A percentile compares a stretch with the other conserved stretches of the same genome.
These are phyloP conservation scores for Penicillium turbatum DNA, from an alignment of 495 filamentous ascomycete species.

Conservation along the genomic window DNA sequence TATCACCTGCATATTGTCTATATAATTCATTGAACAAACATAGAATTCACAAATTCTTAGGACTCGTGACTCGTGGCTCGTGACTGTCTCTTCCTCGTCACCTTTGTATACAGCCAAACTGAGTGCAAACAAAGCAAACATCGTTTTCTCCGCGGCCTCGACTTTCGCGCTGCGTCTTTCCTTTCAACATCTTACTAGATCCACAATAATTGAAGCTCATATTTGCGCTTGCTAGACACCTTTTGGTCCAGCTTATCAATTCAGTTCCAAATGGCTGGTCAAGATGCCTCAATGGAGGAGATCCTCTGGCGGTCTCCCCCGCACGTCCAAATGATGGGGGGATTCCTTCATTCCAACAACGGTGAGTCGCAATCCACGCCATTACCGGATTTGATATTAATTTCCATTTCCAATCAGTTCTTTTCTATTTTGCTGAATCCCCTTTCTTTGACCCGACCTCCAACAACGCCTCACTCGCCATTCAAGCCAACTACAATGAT, in stretches of 20 bases:
- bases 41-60: neutral
- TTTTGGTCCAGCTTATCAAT: neutral
- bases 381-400: neutral
- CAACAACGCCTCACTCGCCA: conserved; percentile 75
- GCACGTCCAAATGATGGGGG: conserved; percentile 56
- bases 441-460: conserved; percentile 88
- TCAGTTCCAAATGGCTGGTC: conserved; percentile 31
- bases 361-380: conserved; percentile 25
- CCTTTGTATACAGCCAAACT: neutral
- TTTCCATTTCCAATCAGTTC: conserved; percentile 44
- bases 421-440: conserved; percentile 85
- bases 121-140: conserved; percentile 41
- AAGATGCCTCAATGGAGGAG: conserved; percentile 68
- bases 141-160: conserved; percentile 18
- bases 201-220: neutral
- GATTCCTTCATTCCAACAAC: conserved; percentile 48
- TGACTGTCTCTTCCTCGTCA: neutral
- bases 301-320: conserved; percentile 67
- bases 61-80: too few relatives aligned
- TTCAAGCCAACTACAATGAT: conserved; percentile 71
- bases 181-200: neutral
- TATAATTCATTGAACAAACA: neutral
- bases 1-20: neutral
- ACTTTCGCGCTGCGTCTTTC: conserved; percentile 1
- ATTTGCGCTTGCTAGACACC: neutral